Percentiles rank a stretch among this genome's conserved stretches.
phyloP scores from a whole-genome alignment of 2,329 filamentous ascomycete genomes.

The Beauveria sp. region DNA sequence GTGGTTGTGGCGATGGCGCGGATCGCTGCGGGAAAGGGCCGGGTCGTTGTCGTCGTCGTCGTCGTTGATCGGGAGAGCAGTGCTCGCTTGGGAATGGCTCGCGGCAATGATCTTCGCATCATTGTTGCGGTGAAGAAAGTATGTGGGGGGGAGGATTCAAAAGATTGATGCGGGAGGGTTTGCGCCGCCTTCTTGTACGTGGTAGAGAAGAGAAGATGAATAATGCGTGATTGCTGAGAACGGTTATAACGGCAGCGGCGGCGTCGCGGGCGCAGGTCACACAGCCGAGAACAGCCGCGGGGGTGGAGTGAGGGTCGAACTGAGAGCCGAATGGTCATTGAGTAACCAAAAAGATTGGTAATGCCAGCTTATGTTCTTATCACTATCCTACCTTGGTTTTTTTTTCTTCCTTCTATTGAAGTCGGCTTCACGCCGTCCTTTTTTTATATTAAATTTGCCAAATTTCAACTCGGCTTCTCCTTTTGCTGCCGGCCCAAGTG shows the following conservation, averaged over 20 bases:
- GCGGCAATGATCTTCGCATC: constrained; percentile 8
- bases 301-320: neutral
- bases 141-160: too few relatives aligned
- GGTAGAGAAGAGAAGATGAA: too few relatives aligned
- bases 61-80: neutral
- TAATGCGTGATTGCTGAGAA: neutral
- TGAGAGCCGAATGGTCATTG: neutral
- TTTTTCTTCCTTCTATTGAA: too few relatives aligned
- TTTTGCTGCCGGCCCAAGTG: too few relatives aligned
- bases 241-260: constrained; percentile 9
- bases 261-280: neutral
- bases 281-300: constrained; percentile 9
- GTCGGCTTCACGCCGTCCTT: too few relatives aligned
- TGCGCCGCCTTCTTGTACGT: neutral
- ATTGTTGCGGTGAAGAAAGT: neutral
- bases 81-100: constrained; percentile 8
- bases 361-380: too few relatives aligned
- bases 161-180: neutral
- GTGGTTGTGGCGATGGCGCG: constrained; percentile 26
- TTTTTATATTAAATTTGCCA: too few relatives aligned
- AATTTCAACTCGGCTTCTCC: too few relatives aligned
- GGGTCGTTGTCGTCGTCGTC: neutral
- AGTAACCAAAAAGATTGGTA: too few relatives aligned
- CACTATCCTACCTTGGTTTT: too few relatives aligned
- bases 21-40: constrained; percentile 12